Base-by-base conservation (phyloP, 2,329 filamentous ascomycete species). In the Sordariomycetes sp. region DNA sequence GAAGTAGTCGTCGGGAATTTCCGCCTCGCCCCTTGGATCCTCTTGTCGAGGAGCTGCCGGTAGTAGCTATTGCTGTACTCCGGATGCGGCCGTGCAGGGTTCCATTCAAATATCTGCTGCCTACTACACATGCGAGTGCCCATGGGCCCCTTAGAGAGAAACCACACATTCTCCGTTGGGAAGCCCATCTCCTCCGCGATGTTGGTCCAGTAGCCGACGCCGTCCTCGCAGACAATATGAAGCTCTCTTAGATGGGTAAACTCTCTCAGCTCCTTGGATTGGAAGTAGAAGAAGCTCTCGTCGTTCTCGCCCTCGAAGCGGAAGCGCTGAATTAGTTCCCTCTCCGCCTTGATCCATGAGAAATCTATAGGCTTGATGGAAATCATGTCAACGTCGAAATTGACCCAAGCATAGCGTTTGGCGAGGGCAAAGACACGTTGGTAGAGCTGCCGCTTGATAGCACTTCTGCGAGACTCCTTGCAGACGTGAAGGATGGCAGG, bases 161-260 rank as follows among this genome's bases (percentile, higher is more conserved):
- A 35, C 25, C 29, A 29, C 8, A 30, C 20, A 23, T 30, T 35
- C 19, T 29, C 33, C 16, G 6, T 29, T 3, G 25, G 25, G 18
- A 35, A 30, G 11, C n/a, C 3, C 15, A 19, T 30, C 15, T 30
- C 24, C 33, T 35, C 18, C 12, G 26, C 33, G 6, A 35, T 17
- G 8, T 23, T 21, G 12, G 16, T 21, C 33, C 33, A 35, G 25
- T 23, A 12, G 25, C 3, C 5, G 18, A 35, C 8, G 19, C 4
- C 6, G 21, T 35, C 33, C 16, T 3, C 7, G 20, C 33, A 29
- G 26, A 35, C 18, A 30, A 35, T 35, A 4, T 35, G 25, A 4
- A 35, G 33, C 17, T 35, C 33, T 16, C n/a, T 30, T n/a, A 35
- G 33, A 19, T 26, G 6, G 21, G 26, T 21, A 14, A 35, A 30